Conservation (phyloP, 768 basidiomycete genomes). For the Tylopilus rubrobrunneus region DNA sequence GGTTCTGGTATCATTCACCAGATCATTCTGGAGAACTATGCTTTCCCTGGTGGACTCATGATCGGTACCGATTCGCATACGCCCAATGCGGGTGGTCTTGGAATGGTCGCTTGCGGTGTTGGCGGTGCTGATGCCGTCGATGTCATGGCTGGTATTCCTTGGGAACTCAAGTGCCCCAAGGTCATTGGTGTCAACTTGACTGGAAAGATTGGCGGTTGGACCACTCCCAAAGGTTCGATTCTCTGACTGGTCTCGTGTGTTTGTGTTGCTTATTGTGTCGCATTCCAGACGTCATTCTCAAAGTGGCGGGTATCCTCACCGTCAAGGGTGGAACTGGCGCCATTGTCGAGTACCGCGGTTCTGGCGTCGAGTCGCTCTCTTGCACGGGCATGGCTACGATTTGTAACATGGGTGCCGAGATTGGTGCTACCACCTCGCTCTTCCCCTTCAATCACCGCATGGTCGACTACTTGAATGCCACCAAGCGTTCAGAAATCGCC, state of each 20-base stretch:
- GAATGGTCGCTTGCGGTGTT: constrained; percentile 99
- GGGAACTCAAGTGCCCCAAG: constrained; percentile 99
- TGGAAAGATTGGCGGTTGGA: constrained; percentile 96
- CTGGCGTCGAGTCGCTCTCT: constrained; percentile 93
- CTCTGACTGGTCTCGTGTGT: background rate
- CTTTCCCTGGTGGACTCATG: constrained; percentile 99
- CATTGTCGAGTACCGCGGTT: constrained; percentile 94
- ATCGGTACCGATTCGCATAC: constrained; percentile 99
- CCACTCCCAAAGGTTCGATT: constrained; percentile 84
- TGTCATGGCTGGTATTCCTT: constrained; percentile 96
- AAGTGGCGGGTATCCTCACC: constrained; percentile 97
- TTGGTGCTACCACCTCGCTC: constrained; percentile 96
- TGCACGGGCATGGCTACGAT: constrained; percentile 99
- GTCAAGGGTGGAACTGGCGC: constrained; percentile 99
- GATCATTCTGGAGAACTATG: constrained; percentile 99
- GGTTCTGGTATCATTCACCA: constrained; percentile 99
- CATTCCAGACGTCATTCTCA: constrained; percentile 86
- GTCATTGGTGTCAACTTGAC: constrained; percentile 96
- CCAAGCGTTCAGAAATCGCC: constrained; percentile 84
- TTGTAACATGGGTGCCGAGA: constrained; percentile 99
- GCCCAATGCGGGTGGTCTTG: constrained; percentile 98
- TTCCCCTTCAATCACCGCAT: constrained; percentile 99
- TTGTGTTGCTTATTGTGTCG: constrained; percentile 7
- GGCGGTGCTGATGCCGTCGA: constrained; percentile 99
- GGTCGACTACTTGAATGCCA: constrained; percentile 92